Conservation (phyloP, 768 basidiomycete genomes). For the Trametes meyenii region DNA sequence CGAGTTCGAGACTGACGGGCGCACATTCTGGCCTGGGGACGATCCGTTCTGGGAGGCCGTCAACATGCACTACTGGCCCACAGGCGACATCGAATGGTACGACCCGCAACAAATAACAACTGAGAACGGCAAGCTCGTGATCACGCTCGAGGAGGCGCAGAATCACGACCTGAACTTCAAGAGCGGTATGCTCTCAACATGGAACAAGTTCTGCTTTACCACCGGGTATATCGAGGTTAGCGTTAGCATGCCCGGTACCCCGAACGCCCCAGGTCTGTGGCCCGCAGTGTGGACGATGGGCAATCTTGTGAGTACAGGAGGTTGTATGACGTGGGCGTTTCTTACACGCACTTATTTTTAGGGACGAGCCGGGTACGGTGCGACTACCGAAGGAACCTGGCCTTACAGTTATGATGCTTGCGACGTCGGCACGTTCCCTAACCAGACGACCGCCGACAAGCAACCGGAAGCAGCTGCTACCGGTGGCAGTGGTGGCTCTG, state of each 20-base stretch:
- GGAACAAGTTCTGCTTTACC: constrained; percentile 96
- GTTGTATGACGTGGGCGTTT: neutral
- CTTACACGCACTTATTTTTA: constrained; percentile 38
- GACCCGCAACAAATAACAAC: constrained; percentile 68
- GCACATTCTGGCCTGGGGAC: constrained; percentile 78
- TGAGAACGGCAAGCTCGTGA: constrained; percentile 72
- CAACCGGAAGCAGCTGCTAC: constrained; percentile 61
- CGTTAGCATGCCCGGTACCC: constrained; percentile 72
- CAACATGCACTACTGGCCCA: constrained; percentile 84
- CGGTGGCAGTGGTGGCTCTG: constrained; percentile 49
- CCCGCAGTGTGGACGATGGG: constrained; percentile 88
- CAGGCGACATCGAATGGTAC: constrained; percentile 86
- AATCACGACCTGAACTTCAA: constrained; percentile 84
- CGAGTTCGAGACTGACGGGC: constrained; percentile 77
- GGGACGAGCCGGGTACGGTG: constrained; percentile 87
- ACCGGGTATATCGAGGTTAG: constrained; percentile 88
- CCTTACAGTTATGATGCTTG: constrained; percentile 86
- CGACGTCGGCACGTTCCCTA: constrained; percentile 84
- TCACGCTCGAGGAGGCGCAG: constrained; percentile 71
- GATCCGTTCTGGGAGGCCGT: constrained; percentile 87
- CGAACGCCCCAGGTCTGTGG: constrained; percentile 75
- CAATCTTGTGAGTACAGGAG: constrained; percentile 48
- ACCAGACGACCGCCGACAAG: constrained; percentile 68
- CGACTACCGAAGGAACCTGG: constrained; percentile 81
- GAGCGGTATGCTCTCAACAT: constrained; percentile 81